phyloP scores from a whole-genome alignment of 495 filamentous ascomycete species.

The Tuber borchii region DNA sequence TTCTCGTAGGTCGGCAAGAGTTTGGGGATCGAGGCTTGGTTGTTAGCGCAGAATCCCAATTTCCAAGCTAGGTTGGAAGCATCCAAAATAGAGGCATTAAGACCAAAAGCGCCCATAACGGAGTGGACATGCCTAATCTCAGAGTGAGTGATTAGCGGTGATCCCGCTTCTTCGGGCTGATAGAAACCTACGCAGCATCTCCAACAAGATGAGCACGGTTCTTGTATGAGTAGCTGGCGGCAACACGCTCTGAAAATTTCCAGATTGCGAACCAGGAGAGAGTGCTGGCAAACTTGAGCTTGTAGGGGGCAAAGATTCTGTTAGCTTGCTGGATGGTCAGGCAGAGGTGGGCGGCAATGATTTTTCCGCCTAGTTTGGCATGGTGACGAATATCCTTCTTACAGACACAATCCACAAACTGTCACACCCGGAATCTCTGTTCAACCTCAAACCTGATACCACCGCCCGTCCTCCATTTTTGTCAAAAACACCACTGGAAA shows the following conservation, averaged over 20 bases:
- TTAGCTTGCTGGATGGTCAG: conserved; percentile 45
- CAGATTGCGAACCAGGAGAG: conserved; percentile 47
- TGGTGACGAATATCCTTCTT: too few species aligned
- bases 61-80: conserved; percentile 46
- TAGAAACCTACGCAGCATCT: conserved; percentile 43
- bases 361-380: too few species aligned
- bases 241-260: conserved; percentile 45
- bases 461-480: too few species aligned
- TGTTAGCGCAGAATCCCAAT: conserved; percentile 39
- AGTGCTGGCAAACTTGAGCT: conserved; percentile 40
- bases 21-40: conserved; percentile 18
- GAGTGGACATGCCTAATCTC: conserved; percentile 42
- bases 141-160: not conserved
- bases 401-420: too few species aligned
- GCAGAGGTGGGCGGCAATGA: too few species aligned
- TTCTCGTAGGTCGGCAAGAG: conserved; percentile 43
- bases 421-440: too few species aligned
- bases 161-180: not conserved
- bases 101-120: conserved; percentile 46
- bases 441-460: too few species aligned
- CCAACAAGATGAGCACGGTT: conserved; percentile 44
- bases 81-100: conserved; percentile 46
- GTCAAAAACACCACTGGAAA: too few species aligned
- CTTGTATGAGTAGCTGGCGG: conserved; percentile 42
- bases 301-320: conserved; percentile 44